phyloP scores from a whole-genome alignment of 139 green algal species.

The Mesostigma viride region DNA sequence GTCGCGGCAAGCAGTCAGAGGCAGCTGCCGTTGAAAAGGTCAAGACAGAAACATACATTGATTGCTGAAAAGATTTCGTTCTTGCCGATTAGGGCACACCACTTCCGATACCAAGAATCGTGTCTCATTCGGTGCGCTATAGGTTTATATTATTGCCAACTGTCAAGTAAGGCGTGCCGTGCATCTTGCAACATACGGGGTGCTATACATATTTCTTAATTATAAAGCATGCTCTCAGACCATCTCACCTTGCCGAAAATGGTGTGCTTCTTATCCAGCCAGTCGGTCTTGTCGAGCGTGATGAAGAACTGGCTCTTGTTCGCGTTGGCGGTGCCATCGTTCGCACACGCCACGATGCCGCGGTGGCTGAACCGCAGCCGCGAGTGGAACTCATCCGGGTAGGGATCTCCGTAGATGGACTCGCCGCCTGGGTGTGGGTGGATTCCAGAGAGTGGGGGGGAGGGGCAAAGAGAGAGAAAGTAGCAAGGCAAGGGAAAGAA shows the following conservation, averaged over 20 bases:
- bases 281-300: constrained; percentile 56
- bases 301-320: constrained; percentile 92
- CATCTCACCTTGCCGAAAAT: constrained; percentile 74
- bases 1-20: too few relatives aligned
- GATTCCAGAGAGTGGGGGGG: too few relatives aligned
- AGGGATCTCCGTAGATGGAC: constrained; percentile 58
- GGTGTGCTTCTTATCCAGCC: constrained; percentile 78
- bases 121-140: background rate
- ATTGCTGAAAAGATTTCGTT: too few relatives aligned
- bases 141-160: background rate
- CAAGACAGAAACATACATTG: too few relatives aligned
- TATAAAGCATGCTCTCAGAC: background rate
- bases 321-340: constrained; percentile 68
- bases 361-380: constrained; percentile 77
- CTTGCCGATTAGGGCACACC: background rate
- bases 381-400: constrained; percentile 86
- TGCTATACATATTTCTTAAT: too few relatives aligned
- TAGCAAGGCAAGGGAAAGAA: too few relatives aligned
- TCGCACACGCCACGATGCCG: constrained; percentile 87
- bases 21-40: too few relatives aligned
- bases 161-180: too few relatives aligned
- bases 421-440: constrained; percentile 50
- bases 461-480: too few relatives aligned
- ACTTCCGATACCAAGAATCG: background rate
- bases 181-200: too few relatives aligned